Base-by-base conservation (phyloP, 805 yeast genomes). In the Wickerhamomyces chaumierensis region DNA sequence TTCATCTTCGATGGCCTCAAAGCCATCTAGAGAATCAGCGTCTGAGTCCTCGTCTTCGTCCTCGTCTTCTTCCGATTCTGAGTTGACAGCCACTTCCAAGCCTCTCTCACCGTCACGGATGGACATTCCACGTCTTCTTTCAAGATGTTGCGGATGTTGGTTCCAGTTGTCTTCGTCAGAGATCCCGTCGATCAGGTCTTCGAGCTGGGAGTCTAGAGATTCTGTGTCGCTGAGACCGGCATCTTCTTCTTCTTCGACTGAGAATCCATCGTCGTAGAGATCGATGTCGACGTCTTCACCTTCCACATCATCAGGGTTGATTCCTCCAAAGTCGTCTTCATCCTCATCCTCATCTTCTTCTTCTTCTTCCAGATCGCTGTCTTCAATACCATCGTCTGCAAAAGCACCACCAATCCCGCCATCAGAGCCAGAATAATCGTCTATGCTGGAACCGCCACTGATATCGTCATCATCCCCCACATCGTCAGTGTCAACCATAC, bases 31-130 rank as follows among this genome's bases (percentile, higher is more conserved):
- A 5, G 33, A 31, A 5, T 31, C 33, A 31, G 11, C 18, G 18
- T 16, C 33, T 15, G 33, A 31, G 11, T 31, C 33, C n/a, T n/a
- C n/a, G n/a, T n/a, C n/a, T n/a, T n/a, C n/a, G n/a, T n/a, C n/a
- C n/a, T n/a, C n/a, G n/a, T n/a, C n/a, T 8, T 31, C 23, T 6
- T 31, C 29, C 14, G 29, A 25, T 25, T 25, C 29, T 4, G 29
- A 13, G 29, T 25, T 25, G 14, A 25, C 58, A 20, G 52, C 49
- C 18, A 57, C 58, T 27, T 52, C 55, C 2, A 53, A 47, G 19
- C 51, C 42, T 9, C 49, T 38, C 58, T 61, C 57, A 11, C 55
- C 46, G 3, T 45, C 41, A 21, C 52, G 29, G n/a, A 25, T 25
- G 14, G 29, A 25, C n/a, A 25, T 42, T n/a, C 45, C 42, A 15